Conservation (phyloP, 2,329 filamentous ascomycete genomes). For the Diaporthe citrichinensis region DNA sequence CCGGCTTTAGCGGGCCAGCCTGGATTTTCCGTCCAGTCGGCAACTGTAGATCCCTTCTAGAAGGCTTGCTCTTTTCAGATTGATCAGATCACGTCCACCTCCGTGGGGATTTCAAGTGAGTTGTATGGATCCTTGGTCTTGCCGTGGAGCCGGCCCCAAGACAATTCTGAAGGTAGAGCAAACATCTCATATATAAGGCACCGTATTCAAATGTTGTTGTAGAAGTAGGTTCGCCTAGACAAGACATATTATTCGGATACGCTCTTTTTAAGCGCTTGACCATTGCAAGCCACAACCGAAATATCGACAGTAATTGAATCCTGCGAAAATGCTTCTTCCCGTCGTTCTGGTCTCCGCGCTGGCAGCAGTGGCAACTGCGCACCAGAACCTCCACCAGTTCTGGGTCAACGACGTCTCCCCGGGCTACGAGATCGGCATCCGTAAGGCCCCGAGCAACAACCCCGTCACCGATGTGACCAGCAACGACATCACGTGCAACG, state of each 20-base stretch:
- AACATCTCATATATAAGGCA: conserved; percentile 12
- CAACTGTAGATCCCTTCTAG: not conserved
- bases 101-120: not conserved
- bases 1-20: conserved; percentile 13
- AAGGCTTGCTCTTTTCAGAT: conserved; percentile 15
- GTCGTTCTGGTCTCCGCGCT: conserved; percentile 10
- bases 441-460: conserved; percentile 61
- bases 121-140: not conserved
- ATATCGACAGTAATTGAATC: not conserved
- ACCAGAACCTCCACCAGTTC: conserved; percentile 27
- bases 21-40: conserved; percentile 30
- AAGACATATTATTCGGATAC: not conserved
- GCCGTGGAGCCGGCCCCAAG: not conserved
- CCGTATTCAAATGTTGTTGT: not conserved
- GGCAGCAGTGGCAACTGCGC: conserved; percentile 13
- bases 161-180: too few species aligned
- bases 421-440: conserved; percentile 20
- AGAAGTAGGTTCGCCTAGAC: accelerated
- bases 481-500: conserved; percentile 70
- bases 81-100: not conserved
- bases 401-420: conserved; percentile 25
- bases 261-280: not conserved
- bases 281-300: too few species aligned
- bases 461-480: conserved; percentile 67
- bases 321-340: not conserved